phyloP scores from a whole-genome alignment of 2,329 filamentous ascomycete species.

The Dendrostoma leiphaemia region DNA sequence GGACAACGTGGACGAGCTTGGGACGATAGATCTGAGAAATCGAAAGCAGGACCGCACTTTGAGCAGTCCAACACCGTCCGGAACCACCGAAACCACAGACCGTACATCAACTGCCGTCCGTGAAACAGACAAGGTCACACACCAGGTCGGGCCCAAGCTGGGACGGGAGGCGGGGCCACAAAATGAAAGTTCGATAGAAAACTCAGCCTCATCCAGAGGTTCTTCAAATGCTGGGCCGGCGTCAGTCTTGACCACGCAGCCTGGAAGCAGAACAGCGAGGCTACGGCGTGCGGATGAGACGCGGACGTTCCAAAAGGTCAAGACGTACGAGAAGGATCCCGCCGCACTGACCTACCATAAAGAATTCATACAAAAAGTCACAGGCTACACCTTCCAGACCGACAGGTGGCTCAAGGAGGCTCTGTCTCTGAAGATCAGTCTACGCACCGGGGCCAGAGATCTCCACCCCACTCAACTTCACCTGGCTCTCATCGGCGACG shows the following conservation, averaged over 20 bases:
- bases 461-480: neutral
- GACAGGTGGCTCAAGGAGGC: neutral
- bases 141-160: too few relatives aligned
- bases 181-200: too few relatives aligned
- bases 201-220: neutral
- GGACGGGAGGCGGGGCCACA: too few relatives aligned
- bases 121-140: too few relatives aligned
- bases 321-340: neutral
- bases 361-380: neutral
- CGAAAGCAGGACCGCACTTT: too few relatives aligned
- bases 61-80: too few relatives aligned
- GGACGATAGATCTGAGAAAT: too few relatives aligned
- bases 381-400: neutral
- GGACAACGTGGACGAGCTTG: too few relatives aligned
- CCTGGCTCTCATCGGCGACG: neutral
- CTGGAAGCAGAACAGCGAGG: neutral
- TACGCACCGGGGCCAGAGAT: neutral
- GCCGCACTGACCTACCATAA: neutral
- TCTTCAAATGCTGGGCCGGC: neutral
- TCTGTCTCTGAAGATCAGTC: neutral
- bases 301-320: too few relatives aligned
- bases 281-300: neutral
- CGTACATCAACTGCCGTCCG: too few relatives aligned
- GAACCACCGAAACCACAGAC: too few relatives aligned
- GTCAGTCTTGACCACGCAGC: neutral